phyloP scores from a whole-genome alignment of 306 rosid species.

The Cotoneaster glaucophyllus region DNA sequence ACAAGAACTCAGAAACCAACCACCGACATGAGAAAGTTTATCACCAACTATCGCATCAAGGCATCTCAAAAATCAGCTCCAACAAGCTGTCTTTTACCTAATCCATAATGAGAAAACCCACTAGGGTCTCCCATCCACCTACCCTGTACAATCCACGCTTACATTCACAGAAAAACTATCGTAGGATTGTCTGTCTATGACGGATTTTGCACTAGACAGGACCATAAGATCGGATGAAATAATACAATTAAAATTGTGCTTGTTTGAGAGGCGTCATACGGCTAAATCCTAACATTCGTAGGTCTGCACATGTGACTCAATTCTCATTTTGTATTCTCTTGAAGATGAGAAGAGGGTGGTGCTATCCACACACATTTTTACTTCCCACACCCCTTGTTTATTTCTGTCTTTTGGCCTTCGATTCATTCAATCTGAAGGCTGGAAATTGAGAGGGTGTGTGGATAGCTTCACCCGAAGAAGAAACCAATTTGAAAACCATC shows the following conservation, averaged over 20 bases:
- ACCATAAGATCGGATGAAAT: neutral
- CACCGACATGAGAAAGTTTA: neutral
- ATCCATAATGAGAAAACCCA: neutral
- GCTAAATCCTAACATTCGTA: neutral
- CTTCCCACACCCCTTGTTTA: too few relatives aligned
- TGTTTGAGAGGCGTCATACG: neutral
- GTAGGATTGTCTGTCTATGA: neutral
- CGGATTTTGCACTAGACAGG: neutral
- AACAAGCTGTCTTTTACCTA: neutral
- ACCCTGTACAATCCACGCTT: neutral
- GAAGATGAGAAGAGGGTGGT: neutral
- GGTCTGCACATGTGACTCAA: neutral
- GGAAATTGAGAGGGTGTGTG: too few relatives aligned
- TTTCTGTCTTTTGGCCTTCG: too few relatives aligned
- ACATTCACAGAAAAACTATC: neutral
- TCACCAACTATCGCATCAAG: neutral
- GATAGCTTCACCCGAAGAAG: neutral
- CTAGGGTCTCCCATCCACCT: conserved; percentile 1
- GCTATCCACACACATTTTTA: too few relatives aligned
- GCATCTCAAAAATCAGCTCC: neutral
- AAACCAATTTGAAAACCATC: neutral
- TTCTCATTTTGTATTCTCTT: neutral
- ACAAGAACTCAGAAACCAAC: neutral
- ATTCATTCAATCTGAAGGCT: too few relatives aligned
- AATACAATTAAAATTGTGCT: neutral